phyloP scores from a whole-genome alignment of 257 asterid species.

The Salvia rosmarinus region DNA sequence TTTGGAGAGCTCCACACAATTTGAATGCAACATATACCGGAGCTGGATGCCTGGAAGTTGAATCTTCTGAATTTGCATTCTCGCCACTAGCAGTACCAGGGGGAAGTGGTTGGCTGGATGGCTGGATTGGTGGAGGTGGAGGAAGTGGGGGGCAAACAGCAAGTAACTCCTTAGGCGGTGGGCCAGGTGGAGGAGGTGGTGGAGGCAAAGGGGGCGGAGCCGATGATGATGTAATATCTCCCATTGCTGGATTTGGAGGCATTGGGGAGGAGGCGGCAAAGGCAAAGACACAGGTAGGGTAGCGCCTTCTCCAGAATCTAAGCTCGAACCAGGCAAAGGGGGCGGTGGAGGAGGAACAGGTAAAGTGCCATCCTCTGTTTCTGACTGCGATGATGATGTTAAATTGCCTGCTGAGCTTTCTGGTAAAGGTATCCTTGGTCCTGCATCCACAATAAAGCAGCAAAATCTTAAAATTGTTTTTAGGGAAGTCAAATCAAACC shows the following conservation, averaged over 20 bases:
- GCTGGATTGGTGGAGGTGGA: conserved; percentile 65
- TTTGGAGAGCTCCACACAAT: conserved; percentile 5
- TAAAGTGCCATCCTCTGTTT: conserved; percentile 60
- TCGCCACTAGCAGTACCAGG: conserved; percentile 68
- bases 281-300: conserved; percentile 64
- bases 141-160: conserved; percentile 56
- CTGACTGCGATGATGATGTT: conserved; percentile 70
- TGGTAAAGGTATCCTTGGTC: conserved; percentile 85
- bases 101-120: conserved; percentile 70
- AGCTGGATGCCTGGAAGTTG: conserved; percentile 47
- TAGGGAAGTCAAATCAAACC: conserved; percentile 12
- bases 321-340: conserved; percentile 58
- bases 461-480: background rate
- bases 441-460: conserved; percentile 44
- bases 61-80: conserved; percentile 53
- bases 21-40: conserved; percentile 53
- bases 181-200: conserved; percentile 94
- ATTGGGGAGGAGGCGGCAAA: conserved; percentile 93
- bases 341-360: conserved; percentile 75
- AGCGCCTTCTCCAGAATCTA: conserved; percentile 63
- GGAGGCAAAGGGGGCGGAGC: conserved; percentile 49
- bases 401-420: conserved; percentile 70
- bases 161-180: conserved; percentile 79
- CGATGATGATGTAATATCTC: conserved; percentile 49
- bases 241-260: conserved; percentile 66